Evolutionary conservation across 2,329 filamentous ascomycete species (phyloP), one percentile per base, ranked within the genome.

Genomic region (Penicillium brevicompactum): DNA sequence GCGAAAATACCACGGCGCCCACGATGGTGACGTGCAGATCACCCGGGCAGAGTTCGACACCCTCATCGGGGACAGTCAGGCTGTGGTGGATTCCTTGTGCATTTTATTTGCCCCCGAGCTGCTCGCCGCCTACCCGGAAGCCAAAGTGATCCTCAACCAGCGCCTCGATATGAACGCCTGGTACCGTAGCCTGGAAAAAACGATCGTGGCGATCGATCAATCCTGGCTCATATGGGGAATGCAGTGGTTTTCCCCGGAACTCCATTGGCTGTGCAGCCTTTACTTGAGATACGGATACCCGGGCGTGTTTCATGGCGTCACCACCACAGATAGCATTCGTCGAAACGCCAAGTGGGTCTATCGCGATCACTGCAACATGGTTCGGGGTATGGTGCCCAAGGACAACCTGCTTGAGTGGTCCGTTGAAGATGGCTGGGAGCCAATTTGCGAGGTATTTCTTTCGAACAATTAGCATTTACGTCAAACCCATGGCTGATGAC

Each of bases 391-490:
- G 21, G 63, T 67, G 8, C 51, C 56, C 6, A 55, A 56, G n/a
- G 58, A 66, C 7, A 30, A 56, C n/a, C 24, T 67, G 45, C 47
- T 69, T 14, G 63, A 68, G 38, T 69, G 59, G 62, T 56, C 31
- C 4, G 64, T 66, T 4, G 61, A 65, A 34, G 64, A 68, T 58
- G 67, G 66, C n/a, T 70, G 66, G 66, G 64, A 58, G 51, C 66
- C 67, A n/a, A 30, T 71, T 14, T 65, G 66, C 52, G 13, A 37
- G 34, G 34, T 49, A 42, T 49, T 22, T 22, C 9, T 21, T 18
- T 13, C n/a, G 6, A 42, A 42, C 14, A 42, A 34, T 34, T n/a
- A 4, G 6, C 1, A 5, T n/a, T n/a, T 37, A n/a, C 14, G 5
- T 6, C 11, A n/a, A 7, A n/a, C n/a, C 13, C 13, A 16, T 37